phyloP scores from a whole-genome alignment of 805 yeast species.

The Wickerhamiella allomyrinae region DNA sequence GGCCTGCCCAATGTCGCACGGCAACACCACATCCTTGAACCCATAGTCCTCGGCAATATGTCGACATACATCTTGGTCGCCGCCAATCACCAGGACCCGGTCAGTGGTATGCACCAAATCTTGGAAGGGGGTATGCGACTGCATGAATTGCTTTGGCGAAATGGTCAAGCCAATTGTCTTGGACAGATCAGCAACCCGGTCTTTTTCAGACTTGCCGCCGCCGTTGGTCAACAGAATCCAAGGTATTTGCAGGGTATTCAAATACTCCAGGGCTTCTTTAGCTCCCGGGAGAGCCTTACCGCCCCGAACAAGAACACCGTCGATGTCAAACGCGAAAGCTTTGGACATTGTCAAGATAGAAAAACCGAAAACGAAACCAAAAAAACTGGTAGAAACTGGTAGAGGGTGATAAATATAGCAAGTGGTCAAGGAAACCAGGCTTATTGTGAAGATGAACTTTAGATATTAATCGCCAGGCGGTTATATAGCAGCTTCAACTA shows the following conservation, averaged over 20 bases:
- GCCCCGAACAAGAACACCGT: conserved; percentile 78
- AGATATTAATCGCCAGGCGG: too few species aligned
- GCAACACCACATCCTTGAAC: conserved; percentile 67
- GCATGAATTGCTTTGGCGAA: conserved; percentile 68
- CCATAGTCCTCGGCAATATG: conserved; percentile 76
- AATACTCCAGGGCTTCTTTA: conserved; percentile 49
- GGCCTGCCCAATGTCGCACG: conserved; percentile 73
- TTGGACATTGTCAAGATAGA: conserved; percentile 12
- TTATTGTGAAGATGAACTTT: too few species aligned
- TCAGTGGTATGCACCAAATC: conserved; percentile 54
- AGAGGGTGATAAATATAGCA: too few species aligned
- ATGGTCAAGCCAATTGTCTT: conserved; percentile 45
- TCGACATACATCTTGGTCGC: conserved; percentile 72
- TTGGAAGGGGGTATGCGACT: conserved; percentile 89
- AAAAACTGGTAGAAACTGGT: too few species aligned
- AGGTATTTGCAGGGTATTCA: conserved; percentile 69
- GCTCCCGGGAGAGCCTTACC: conserved; percentile 77
- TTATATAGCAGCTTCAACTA: too few species aligned
- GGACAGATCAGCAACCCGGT: conserved; percentile 57
- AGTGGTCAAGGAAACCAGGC: too few species aligned
- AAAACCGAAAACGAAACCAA: too few species aligned
- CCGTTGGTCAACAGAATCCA: conserved; percentile 83
- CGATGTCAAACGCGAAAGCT: conserved; percentile 87
- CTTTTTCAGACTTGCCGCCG: conserved; percentile 73
- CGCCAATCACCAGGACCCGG: conserved; percentile 78